These are phyloP conservation scores for Rostrohypoxylon terebratum DNA, from an alignment of 495 filamentous ascomycete genomes.

Conservation along the genomic window DNA sequence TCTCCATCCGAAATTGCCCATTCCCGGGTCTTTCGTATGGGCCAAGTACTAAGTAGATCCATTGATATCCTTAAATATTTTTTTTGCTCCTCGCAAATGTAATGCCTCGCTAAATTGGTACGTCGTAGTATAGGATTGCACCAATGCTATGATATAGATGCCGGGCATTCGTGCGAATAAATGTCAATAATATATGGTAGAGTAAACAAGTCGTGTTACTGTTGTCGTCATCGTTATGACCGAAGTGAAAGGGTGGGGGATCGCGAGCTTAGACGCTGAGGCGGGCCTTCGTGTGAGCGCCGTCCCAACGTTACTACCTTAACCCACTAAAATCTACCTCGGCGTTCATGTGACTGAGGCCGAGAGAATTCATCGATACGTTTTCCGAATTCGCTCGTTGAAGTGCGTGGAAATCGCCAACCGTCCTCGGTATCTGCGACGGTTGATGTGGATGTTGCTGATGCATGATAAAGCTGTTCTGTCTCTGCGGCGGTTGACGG, in stretches of 20 bases:
- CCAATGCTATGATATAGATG: slow-evolving; percentile 3
- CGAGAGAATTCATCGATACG: slow-evolving; percentile 52
- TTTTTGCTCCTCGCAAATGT: background rate
- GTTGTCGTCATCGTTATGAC: background rate
- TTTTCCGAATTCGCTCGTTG: slow-evolving; percentile 58
- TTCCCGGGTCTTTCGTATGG: background rate
- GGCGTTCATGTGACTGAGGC: slow-evolving; percentile 47
- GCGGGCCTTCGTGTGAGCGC: slow-evolving; percentile 5
- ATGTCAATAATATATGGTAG: slow-evolving; percentile 16
- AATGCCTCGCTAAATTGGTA: slow-evolving; percentile 5
- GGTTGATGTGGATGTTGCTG: slow-evolving; percentile 41
- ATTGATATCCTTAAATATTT: background rate
- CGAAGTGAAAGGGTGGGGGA: background rate
- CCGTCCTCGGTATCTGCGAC: slow-evolving; percentile 53
- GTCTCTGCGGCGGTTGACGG: slow-evolving; percentile 54
- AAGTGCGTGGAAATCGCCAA: slow-evolving; percentile 61
- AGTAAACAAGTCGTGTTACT: slow-evolving; percentile 2
- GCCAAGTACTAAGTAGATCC: background rate
- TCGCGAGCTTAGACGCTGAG: background rate
- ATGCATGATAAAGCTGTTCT: slow-evolving; percentile 57
- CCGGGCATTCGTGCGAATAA: slow-evolving; percentile 14
- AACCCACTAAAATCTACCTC: slow-evolving; percentile 49
- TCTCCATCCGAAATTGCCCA: background rate
- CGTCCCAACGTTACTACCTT: slow-evolving; percentile 28
- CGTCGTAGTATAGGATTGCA: slow-evolving; percentile 16